Conservation (phyloP, 83 land plant genomes). For the Picea engelmannii region DNA sequence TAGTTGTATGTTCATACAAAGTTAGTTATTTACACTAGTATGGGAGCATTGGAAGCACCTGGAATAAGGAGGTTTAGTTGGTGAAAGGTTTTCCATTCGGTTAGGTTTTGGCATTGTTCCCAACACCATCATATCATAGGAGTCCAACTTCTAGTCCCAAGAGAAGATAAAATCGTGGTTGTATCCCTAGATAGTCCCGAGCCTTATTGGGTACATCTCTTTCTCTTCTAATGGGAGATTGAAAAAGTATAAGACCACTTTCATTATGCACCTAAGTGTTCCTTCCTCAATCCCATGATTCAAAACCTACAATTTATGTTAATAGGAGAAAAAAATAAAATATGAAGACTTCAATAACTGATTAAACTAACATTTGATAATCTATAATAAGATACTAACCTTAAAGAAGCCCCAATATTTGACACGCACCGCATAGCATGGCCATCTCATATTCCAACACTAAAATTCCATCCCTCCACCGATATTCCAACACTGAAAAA, state of each 20-base stretch:
- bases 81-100: constrained; percentile 9
- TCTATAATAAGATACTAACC: constrained; percentile 8
- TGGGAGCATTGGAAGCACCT: no score
- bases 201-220: constrained; percentile 59
- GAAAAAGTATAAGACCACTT: no score
- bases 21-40: no score
- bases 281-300: no score
- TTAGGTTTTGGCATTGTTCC: constrained; percentile 37
- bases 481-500: no score
- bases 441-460: constrained; percentile 22
- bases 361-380: background rate
- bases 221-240: no score
- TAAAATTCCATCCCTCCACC: no score
- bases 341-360: background rate
- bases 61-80: no score
- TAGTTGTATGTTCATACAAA: background rate
- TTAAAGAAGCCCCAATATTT: background rate
- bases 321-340: no score
- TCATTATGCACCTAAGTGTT: no score
- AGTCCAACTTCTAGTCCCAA: constrained; percentile 68
- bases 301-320: no score
- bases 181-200: constrained; percentile 61
- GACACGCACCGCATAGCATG: constrained; percentile 28
- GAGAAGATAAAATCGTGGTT: constrained; percentile 73
- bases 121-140: constrained; percentile 74